These are phyloP conservation scores for Jaapia argillacea DNA, from an alignment of 768 basidiomycete species.

Conservation along the genomic window DNA sequence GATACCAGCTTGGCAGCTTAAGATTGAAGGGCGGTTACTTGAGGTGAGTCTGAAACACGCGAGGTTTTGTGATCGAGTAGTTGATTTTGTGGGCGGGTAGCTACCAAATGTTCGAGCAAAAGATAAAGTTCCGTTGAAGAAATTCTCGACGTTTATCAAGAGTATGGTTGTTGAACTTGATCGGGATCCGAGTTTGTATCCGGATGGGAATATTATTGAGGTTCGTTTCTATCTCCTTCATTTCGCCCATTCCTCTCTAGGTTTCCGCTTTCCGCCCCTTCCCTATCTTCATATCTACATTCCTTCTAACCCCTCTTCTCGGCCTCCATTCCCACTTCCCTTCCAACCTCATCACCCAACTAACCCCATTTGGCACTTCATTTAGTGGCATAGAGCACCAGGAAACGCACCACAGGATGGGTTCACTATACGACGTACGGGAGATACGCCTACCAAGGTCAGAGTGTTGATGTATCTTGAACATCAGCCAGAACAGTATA, in stretches of 20 bases:
- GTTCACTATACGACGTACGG: conserved; percentile 74
- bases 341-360: too few species aligned
- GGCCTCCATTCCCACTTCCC: too few species aligned
- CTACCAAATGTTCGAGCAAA: conserved; percentile 49
- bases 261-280: too few species aligned
- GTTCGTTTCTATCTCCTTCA: too few species aligned
- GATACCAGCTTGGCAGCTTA: conserved; percentile 83
- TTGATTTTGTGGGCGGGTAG: conserved; percentile 19
- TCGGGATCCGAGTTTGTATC: conserved; percentile 68
- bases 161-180: conserved; percentile 82
- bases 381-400: conserved; percentile 61
- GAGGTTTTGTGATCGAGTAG: background rate
- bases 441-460: conserved; percentile 68
- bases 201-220: conserved; percentile 86
- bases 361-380: too few species aligned
- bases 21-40: conserved; percentile 79
- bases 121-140: conserved; percentile 54
- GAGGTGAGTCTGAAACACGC: too few species aligned
- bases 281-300: too few species aligned
- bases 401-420: conserved; percentile 67
- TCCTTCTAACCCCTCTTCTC: too few species aligned
- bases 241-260: too few species aligned
- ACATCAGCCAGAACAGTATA: conserved; percentile 82
- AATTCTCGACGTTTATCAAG: conserved; percentile 82
- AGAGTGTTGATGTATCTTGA: conserved; percentile 82